Evolutionary conservation across 2,329 filamentous ascomycete genomes (phyloP), one percentile per base, ranked within the genome.

Genomic region (Alternaria dauci): DNA sequence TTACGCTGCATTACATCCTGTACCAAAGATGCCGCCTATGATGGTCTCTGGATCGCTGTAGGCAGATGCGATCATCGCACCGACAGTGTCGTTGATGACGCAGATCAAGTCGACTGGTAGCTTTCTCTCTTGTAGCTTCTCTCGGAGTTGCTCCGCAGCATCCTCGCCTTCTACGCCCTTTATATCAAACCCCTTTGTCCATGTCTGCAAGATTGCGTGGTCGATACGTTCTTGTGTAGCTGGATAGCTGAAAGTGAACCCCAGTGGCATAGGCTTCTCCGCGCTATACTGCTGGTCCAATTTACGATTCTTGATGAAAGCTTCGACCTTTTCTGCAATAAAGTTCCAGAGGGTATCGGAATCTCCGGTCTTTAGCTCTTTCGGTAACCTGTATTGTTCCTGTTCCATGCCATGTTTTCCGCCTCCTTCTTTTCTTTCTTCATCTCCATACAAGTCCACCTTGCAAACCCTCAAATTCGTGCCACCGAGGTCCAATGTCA

Each of bases 141-240:
- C 87, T 80, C 96, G 91, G 58, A 98, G 90, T 81, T 94, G 91
- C 51, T 92, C 92, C 9, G 96, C 93, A 28, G 97, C 91, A 73
- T 98, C 94, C 50, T 94, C 73, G 54, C 94, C 94, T 82, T 97
- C 94, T 44, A 97, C 93, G 39, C 93, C 94, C 26, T 89, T 86
- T 78, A 98, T 96, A 76, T 97, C 94, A 75, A 97, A 97, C 3
- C 94, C 94, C 84, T 98, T 98, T 70, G 94, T 97, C 94, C 94
- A 98, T 71, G 93, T 89, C 81, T 97, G 94, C 59, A 97, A 86
- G 39, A 97, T 86, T 69, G 94, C 94, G 79, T 96, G 92, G 70
- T 97, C 93, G 74, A 97, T 94, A 80, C 93, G 94, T 71, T 96
- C 88, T 79, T 97, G 94, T 0, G 92, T 95, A 16, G 93, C 94